Conservation (phyloP, 257 asterid species). For the Mentha longifolia region DNA sequence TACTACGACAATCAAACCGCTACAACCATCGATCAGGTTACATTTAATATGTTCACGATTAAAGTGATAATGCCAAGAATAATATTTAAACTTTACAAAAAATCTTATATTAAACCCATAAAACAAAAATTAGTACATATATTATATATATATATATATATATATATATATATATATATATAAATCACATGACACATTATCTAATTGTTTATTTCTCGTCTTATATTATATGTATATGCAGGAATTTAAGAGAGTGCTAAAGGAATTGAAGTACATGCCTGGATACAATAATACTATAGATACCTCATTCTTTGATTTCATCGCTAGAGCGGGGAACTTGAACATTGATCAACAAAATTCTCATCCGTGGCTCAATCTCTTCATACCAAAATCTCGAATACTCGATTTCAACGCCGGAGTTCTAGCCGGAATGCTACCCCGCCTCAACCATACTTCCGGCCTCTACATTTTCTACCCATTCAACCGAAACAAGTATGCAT, state of each 20-base stretch:
- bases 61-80: no score
- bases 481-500: constrained; percentile 44
- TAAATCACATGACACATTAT: no score
- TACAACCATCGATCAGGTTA: constrained; percentile 47
- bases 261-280: constrained; percentile 37
- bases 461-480: constrained; percentile 64
- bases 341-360: constrained; percentile 36
- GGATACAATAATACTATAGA: constrained; percentile 35
- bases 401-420: constrained; percentile 52
- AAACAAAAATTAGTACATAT: no score
- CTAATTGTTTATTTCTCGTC: no score
- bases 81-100: no score
- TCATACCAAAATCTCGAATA: constrained; percentile 51
- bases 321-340: constrained; percentile 35
- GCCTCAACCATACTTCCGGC: constrained; percentile 45
- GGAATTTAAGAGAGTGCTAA: constrained; percentile 42
- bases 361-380: constrained; percentile 69
- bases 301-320: constrained; percentile 34
- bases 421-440: constrained; percentile 32
- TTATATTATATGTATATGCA: neutral
- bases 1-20: constrained; percentile 47
- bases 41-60: no score
- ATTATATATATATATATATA: no score
- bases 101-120: no score
- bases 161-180: no score